Base-by-base conservation (phyloP, 352 stramenopile species). In the Phytophthora idaei region DNA sequence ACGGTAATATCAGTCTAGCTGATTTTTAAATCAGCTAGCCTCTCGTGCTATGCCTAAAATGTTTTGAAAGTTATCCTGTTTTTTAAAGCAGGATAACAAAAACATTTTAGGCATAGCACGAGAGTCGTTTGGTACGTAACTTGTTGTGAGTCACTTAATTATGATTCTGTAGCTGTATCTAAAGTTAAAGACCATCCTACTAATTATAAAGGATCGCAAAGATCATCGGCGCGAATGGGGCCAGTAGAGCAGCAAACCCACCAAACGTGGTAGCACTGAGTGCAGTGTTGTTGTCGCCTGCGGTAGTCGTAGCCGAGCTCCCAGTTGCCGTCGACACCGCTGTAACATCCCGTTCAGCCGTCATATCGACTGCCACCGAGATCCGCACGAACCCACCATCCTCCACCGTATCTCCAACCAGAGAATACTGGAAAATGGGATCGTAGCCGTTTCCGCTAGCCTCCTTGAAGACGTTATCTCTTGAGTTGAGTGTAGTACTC, bases 331-430 rank as follows among this genome's bases (percentile, higher is more conserved):
- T 62, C 8, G 52, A 63, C 0, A 69, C 61, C 4, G 53, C 53
- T 15, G 39, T 64, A 12, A 55, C 39, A 9, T 42, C 34, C 1
- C 47, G 44, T 3, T 58, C 37, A 25, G 59, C 60, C 9, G 53
- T 69, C 65, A 70, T 70, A 29, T 74, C 60, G 4, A 74, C 57
- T 32, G 50, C 67, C 10, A 74, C 52, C 36, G 61, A 66, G 41
- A 74, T 74, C 67, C 67, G 67, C 1, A 56, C 61, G 27, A 64
- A 61, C 32, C 61, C 12, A 8, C 64, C 65, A 28, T 64, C 53
- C 2, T 41, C 36, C 29, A 65, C 47, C 1, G 48, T 39, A 14
- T 28, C 29, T 8, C 52, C 52, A 39, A 59, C 5, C 25, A 59
- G 6, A 17, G 52, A 4, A n/a, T 59, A 59, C 5, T 59, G 34